Evolutionary conservation across 495 filamentous ascomycete species (phyloP).

Genomic region (Hamigera avellanea): DNA sequence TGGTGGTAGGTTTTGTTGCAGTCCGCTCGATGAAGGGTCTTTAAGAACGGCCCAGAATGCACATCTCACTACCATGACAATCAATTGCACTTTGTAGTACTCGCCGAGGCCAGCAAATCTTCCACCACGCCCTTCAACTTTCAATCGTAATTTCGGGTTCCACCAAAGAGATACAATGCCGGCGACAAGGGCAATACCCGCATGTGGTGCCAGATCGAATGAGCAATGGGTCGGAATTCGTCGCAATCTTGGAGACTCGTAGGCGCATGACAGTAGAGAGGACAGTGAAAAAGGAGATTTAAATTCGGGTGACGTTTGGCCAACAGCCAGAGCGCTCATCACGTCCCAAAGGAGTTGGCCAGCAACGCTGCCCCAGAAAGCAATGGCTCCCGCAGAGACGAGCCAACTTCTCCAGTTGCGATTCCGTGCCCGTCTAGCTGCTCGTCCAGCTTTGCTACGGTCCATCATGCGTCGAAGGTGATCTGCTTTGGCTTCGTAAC

Average conservation of each 20-base stretch:
- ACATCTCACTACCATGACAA: conserved; percentile 47
- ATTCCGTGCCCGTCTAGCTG: conserved; percentile 22
- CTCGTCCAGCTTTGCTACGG: conserved; percentile 39
- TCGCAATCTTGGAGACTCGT: conserved; percentile 10
- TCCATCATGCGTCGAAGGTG: conserved; percentile 63
- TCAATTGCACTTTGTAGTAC: conserved; percentile 58
- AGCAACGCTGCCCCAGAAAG: conserved; percentile 38
- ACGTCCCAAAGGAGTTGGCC: conserved; percentile 34
- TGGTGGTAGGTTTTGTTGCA: conserved; percentile 26
- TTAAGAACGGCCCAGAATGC: conserved; percentile 39
- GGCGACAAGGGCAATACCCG: conserved; percentile 34
- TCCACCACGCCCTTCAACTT: conserved; percentile 48
- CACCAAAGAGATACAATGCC: conserved; percentile 57
- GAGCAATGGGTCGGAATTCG: conserved; percentile 17
- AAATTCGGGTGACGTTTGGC: conserved; percentile 6
- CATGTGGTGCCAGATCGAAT: conserved; percentile 25
- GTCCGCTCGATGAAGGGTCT: conserved; percentile 31
- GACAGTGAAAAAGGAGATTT: conserved; percentile 3
- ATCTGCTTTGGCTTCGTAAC: conserved; percentile 71
- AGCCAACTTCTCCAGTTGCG: conserved; percentile 41
- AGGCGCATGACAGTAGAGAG: conserved; percentile 18
- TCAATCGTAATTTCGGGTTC: conserved; percentile 60
- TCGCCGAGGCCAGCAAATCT: conserved; percentile 52
- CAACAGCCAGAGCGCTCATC: conserved; percentile 14
- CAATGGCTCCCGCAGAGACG: conserved; percentile 34